These are phyloP conservation scores for Aspergillus fischeri DNA, from an alignment of 2,329 filamentous ascomycete genomes.

Conservation along the genomic window DNA sequence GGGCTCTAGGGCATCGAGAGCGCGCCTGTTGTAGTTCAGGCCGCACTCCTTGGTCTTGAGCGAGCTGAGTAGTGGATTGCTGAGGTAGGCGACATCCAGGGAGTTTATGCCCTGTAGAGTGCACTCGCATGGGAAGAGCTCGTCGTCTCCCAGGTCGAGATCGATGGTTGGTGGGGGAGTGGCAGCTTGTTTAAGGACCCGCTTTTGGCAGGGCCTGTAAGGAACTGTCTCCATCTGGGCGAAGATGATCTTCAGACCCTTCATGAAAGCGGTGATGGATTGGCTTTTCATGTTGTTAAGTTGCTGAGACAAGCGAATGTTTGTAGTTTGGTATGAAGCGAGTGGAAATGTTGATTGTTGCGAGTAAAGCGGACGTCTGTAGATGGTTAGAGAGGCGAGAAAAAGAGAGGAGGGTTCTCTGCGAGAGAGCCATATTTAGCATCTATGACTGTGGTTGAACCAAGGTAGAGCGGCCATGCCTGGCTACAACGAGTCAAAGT, in stretches of 20 bases:
- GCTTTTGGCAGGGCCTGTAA: not conserved
- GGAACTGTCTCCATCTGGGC: not conserved
- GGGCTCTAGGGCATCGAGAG: conserved; percentile 2
- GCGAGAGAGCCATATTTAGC: not conserved
- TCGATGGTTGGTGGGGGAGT: not conserved
- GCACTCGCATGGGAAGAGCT: not conserved
- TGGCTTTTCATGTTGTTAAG: not conserved
- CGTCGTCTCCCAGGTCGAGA: not conserved
- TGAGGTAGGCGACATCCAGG: not conserved
- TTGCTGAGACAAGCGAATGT: not conserved
- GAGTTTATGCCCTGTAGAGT: not conserved
- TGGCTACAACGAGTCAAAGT: not conserved
- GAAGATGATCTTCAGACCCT: not conserved
- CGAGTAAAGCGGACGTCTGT: not conserved
- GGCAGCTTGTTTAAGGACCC: not conserved
- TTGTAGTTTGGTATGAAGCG: not conserved
- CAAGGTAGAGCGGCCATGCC: not conserved
- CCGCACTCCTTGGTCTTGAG: conserved; percentile 2
- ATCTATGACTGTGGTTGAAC: not conserved
- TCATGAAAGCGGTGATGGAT: not conserved
- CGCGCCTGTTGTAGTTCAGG: not conserved
- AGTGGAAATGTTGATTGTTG: not conserved
- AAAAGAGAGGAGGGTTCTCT: not conserved
- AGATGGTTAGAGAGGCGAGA: not conserved
- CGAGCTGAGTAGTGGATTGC: not conserved